These are phyloP conservation scores for Ilyonectria mors-panacis DNA, from an alignment of 2,329 filamentous ascomycete genomes.

Conservation along the genomic window DNA sequence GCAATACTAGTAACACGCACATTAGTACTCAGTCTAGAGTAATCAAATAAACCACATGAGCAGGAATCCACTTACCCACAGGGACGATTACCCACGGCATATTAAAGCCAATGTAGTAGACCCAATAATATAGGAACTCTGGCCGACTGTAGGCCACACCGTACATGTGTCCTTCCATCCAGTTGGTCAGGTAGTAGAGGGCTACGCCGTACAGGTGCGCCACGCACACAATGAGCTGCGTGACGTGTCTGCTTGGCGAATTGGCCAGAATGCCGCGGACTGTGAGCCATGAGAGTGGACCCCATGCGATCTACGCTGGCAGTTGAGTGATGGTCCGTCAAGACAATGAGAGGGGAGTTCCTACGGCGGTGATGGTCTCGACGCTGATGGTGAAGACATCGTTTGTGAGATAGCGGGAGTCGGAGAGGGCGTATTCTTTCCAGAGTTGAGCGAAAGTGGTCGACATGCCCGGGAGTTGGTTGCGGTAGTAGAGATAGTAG, in stretches of 20 bases:
- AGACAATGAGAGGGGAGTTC: constrained; percentile 46
- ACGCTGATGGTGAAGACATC: constrained; percentile 90
- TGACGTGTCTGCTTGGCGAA: constrained; percentile 63
- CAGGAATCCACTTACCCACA: constrained; percentile 58
- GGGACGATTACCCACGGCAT: constrained; percentile 73
- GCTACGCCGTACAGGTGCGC: constrained; percentile 74
- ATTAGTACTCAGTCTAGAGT: constrained; percentile 31
- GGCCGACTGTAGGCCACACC: constrained; percentile 69
- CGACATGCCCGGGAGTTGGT: constrained; percentile 75
- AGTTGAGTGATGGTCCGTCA: constrained; percentile 6
- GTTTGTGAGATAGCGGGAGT: constrained; percentile 87
- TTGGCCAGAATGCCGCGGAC: constrained; percentile 61
- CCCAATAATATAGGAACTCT: constrained; percentile 74
- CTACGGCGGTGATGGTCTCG: constrained; percentile 84
- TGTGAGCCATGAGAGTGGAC: constrained; percentile 69
- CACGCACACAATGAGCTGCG: constrained; percentile 66
- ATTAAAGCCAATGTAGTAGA: constrained; percentile 75
- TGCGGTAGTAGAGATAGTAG: constrained; percentile 83
- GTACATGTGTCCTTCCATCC: constrained; percentile 61
- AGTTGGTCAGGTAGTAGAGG: constrained; percentile 73
- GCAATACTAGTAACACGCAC: constrained; percentile 43
- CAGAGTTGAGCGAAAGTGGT: constrained; percentile 87
- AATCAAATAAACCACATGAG: neutral
- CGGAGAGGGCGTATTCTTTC: constrained; percentile 92
- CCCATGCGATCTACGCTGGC: constrained; percentile 65